These are phyloP conservation scores for Obba rivulosa DNA, from an alignment of 768 basidiomycete genomes.

Conservation along the genomic window DNA sequence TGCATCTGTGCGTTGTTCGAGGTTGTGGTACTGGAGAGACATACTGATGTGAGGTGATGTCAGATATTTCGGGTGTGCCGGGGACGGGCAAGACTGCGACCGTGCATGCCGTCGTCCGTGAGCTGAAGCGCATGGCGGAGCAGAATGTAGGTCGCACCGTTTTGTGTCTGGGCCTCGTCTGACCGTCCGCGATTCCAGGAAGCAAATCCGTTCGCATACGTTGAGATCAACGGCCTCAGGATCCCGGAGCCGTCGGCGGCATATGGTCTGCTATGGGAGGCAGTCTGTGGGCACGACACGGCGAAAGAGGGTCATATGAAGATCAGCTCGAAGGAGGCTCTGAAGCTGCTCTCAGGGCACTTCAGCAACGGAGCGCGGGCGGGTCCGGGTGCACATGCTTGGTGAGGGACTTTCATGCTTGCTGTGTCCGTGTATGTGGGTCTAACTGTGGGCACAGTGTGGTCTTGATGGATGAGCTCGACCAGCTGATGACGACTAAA, in stretches of 20 bases:
- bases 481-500: constrained; percentile 92
- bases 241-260: constrained; percentile 92
- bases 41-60: background rate
- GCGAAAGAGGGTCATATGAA: constrained; percentile 56
- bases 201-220: constrained; percentile 90
- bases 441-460: constrained; percentile 50
- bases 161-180: background rate
- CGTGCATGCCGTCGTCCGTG: constrained; percentile 87
- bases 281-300: constrained; percentile 76
- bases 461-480: constrained; percentile 97
- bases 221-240: constrained; percentile 95
- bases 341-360: constrained; percentile 71
- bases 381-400: constrained; percentile 84
- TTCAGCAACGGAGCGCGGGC: constrained; percentile 61
- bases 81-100: constrained; percentile 99
- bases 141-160: constrained; percentile 48
- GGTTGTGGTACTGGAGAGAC: background rate
- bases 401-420: constrained; percentile 43
- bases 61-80: constrained; percentile 98
- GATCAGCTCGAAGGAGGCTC: constrained; percentile 73
- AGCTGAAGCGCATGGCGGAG: constrained; percentile 85
- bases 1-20: constrained; percentile 78
- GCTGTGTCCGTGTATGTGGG: too few species aligned
- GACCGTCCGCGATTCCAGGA: constrained; percentile 48
- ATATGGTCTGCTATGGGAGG: constrained; percentile 90